Evolutionary conservation across 2,329 filamentous ascomycete genomes (phyloP).

Genomic region (Boeremia exigua): DNA sequence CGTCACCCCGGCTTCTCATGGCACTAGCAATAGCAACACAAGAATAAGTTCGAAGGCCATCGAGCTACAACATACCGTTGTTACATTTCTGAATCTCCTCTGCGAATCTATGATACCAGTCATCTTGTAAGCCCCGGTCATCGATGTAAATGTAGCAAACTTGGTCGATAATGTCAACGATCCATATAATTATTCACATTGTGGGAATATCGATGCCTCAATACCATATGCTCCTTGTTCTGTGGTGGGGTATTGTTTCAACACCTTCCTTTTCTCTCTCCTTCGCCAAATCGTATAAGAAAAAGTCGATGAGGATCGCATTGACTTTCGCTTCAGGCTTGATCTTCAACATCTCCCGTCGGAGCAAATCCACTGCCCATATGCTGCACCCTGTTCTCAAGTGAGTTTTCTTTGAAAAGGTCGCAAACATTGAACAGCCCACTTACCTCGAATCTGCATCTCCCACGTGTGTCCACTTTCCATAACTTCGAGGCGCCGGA

Average conservation of each 20-base stretch:
- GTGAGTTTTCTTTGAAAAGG: not conserved
- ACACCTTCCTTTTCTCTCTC: conserved; percentile 66
- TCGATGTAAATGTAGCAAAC: too few species aligned
- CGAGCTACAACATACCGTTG: too few species aligned
- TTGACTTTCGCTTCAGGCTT: conserved; percentile 78
- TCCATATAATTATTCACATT: too few species aligned
- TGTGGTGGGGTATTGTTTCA: conserved; percentile 74
- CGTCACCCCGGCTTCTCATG: too few species aligned
- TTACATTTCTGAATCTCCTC: too few species aligned
- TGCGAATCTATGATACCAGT: too few species aligned
- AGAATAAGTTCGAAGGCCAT: too few species aligned
- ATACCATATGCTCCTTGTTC: conserved; percentile 95
- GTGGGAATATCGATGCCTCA: conserved; percentile 53
- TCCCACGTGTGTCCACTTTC: conserved; percentile 79
- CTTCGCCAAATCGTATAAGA: conserved; percentile 94
- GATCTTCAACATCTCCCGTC: conserved; percentile 74
- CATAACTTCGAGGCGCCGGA: conserved; percentile 69
- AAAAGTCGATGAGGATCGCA: conserved; percentile 95
- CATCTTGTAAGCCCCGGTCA: too few species aligned
- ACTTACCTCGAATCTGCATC: conserved; percentile 77
- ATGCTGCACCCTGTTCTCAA: conserved; percentile 77
- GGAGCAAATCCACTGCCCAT: conserved; percentile 91
- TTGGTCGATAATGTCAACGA: too few species aligned
- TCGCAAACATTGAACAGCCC: conserved; percentile 23
- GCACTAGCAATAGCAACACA: too few species aligned